Evolutionary conservation across 2,329 filamentous ascomycete species (phyloP).

Genomic region (Trichoderma lentiforme): DNA sequence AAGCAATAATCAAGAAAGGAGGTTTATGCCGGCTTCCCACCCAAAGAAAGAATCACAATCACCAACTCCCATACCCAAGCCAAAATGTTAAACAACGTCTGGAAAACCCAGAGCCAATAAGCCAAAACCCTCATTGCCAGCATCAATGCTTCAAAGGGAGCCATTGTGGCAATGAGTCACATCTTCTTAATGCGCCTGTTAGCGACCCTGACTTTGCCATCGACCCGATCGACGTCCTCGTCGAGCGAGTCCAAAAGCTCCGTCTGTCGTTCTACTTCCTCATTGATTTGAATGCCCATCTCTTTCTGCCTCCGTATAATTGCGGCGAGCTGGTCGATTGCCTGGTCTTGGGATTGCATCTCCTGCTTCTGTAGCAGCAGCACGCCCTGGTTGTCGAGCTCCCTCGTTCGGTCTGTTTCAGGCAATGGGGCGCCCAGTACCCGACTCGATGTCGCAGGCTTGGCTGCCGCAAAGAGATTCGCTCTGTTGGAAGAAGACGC

Average conservation of each 20-base stretch:
- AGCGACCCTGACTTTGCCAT: slow-evolving; percentile 68
- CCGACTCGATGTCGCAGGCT: slow-evolving; percentile 50
- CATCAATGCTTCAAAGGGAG: slow-evolving; percentile 30
- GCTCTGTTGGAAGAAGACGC: slow-evolving; percentile 48
- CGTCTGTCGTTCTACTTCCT: slow-evolving; percentile 69
- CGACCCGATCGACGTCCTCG: slow-evolving; percentile 62
- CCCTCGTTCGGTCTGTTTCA: slow-evolving; percentile 73
- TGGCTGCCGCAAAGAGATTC: slow-evolving; percentile 41
- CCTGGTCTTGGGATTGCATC: slow-evolving; percentile 71
- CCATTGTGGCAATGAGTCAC: slow-evolving; percentile 35
- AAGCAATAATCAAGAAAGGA: background rate
- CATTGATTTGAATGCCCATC: slow-evolving; percentile 73
- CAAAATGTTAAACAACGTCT: slow-evolving; percentile 25
- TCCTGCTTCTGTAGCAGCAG: slow-evolving; percentile 70
- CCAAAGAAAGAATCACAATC: slow-evolving; percentile 26
- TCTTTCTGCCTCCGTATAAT: slow-evolving; percentile 71
- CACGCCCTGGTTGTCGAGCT: slow-evolving; percentile 73
- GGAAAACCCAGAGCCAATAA: slow-evolving; percentile 32
- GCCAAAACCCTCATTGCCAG: slow-evolving; percentile 29
- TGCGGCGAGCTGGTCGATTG: slow-evolving; percentile 64
- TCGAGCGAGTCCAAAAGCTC: slow-evolving; percentile 66
- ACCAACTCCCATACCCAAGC: slow-evolving; percentile 30
- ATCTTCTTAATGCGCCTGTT: slow-evolving; percentile 70
- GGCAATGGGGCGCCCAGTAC: slow-evolving; percentile 69
- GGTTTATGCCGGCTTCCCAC: slow-evolving; percentile 12